A percentile compares a stretch with the other conserved stretches of the same genome.
phyloP scores from a whole-genome alignment of 805 yeast genomes.

The Schwanniomyces pseudopolymorphus region DNA sequence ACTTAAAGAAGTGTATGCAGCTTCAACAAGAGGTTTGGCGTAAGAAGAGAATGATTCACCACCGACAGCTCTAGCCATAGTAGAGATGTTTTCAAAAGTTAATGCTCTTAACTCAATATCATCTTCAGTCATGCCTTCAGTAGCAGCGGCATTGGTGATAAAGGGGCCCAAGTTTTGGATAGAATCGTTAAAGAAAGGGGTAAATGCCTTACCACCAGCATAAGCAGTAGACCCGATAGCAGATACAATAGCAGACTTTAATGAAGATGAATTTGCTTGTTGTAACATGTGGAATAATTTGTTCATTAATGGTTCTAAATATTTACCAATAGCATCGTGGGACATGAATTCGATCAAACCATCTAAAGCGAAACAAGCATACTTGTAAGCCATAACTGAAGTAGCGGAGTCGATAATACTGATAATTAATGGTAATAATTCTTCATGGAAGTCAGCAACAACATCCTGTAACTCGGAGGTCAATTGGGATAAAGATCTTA shows the following conservation, averaged over 20 bases:
- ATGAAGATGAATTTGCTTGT: slow-evolving; percentile 68
- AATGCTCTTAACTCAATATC: slow-evolving; percentile 89
- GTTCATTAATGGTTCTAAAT: slow-evolving; percentile 87
- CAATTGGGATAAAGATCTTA: slow-evolving; percentile 74
- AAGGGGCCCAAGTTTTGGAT: slow-evolving; percentile 80
- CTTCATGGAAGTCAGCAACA: slow-evolving; percentile 80
- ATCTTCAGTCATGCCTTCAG: slow-evolving; percentile 81
- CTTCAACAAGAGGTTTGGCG: slow-evolving; percentile 85
- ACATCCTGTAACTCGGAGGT: slow-evolving; percentile 83
- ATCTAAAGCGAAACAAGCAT: slow-evolving; percentile 89
- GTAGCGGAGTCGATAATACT: slow-evolving; percentile 83
- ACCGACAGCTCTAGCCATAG: slow-evolving; percentile 96
- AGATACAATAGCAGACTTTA: slow-evolving; percentile 80
- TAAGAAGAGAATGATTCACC: slow-evolving; percentile 81
- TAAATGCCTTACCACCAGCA: slow-evolving; percentile 85
- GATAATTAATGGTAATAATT: slow-evolving; percentile 82
- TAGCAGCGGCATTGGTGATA: slow-evolving; percentile 62
- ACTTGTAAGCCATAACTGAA: slow-evolving; percentile 79
- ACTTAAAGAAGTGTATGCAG: slow-evolving; percentile 77
- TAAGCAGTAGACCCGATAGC: slow-evolving; percentile 97
- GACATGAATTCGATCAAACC: slow-evolving; percentile 89
- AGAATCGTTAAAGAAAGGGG: slow-evolving; percentile 82
- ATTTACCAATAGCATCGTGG: slow-evolving; percentile 76
- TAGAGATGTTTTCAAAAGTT: slow-evolving; percentile 89
- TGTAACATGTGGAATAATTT: slow-evolving; percentile 82